Conservation (phyloP, 805 yeast genomes). For the Hanseniaspora occidentalis region DNA sequence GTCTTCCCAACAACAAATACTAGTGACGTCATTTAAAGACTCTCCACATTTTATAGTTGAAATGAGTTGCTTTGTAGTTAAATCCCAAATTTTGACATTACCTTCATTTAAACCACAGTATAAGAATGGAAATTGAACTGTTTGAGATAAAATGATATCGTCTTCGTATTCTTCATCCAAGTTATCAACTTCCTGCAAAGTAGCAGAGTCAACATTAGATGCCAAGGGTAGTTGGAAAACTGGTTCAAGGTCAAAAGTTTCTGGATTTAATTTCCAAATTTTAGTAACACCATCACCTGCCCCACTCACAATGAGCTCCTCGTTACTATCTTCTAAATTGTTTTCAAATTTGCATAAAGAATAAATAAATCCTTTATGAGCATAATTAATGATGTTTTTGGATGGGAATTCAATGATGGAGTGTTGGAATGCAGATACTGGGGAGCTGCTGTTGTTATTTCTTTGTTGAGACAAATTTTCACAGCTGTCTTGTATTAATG, state of each 20-base stretch:
- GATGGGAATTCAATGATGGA: constrained; percentile 55
- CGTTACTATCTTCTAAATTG: constrained; percentile 7
- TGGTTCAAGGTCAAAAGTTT: constrained; percentile 8
- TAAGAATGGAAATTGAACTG: constrained; percentile 50
- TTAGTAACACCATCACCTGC: constrained; percentile 90
- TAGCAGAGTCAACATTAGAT: not conserved
- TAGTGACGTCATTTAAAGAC: not conserved
- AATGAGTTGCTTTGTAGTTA: constrained; percentile 64
- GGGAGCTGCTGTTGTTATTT: constrained; percentile 1
- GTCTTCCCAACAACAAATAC: constrained; percentile 18
- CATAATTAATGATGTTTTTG: constrained; percentile 57
- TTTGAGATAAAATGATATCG: constrained; percentile 61
- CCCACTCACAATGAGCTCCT: constrained; percentile 44
- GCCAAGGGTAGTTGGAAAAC: constrained; percentile 9
- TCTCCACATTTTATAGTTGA: constrained; percentile 22
- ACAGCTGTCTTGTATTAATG: not conserved
- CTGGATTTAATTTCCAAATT: constrained; percentile 47
- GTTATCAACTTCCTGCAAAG: constrained; percentile 5
- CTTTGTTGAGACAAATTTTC: not conserved
- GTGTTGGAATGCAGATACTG: constrained; percentile 8
- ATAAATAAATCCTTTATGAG: constrained; percentile 87
- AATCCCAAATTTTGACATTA: constrained; percentile 71
- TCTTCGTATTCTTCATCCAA: constrained; percentile 35
- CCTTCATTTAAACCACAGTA: constrained; percentile 79
- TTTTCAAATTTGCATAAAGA: constrained; percentile 29